phyloP scores from a whole-genome alignment of 164 flowering plant genomes.

The Pachysandra terminalis region DNA sequence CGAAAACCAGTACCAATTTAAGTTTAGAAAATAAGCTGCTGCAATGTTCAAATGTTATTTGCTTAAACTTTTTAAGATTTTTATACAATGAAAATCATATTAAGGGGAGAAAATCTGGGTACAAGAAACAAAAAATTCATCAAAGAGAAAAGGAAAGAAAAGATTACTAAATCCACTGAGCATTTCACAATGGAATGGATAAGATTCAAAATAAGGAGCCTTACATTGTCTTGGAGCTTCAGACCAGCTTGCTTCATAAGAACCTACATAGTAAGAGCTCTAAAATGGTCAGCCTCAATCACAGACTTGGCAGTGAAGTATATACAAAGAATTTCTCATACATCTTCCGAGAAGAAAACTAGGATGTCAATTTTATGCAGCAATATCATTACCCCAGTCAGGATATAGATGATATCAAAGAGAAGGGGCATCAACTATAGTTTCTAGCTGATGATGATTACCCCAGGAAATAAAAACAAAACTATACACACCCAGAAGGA shows the following conservation, averaged over 20 bases:
- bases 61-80: too few species aligned
- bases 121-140: too few species aligned
- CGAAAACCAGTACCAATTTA: too few species aligned
- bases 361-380: background rate
- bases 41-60: too few species aligned
- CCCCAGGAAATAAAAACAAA: too few species aligned
- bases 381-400: background rate
- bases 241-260: conserved; percentile 90
- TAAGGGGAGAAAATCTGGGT: too few species aligned
- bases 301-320: background rate
- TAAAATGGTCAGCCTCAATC: conserved; percentile 1
- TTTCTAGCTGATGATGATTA: too few species aligned
- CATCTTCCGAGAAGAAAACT: background rate
- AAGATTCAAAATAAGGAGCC: background rate
- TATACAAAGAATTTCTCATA: background rate
- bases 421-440: too few species aligned
- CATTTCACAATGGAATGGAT: background rate
- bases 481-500: too few species aligned
- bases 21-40: too few species aligned
- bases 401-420: too few species aligned
- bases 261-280: conserved; percentile 43
- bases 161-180: background rate
- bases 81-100: too few species aligned
- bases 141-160: background rate
- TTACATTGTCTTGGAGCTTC: conserved; percentile 81